These are phyloP conservation scores for Eucalyptus curtisii DNA, from an alignment of 345 rosid genomes.

Conservation along the genomic window DNA sequence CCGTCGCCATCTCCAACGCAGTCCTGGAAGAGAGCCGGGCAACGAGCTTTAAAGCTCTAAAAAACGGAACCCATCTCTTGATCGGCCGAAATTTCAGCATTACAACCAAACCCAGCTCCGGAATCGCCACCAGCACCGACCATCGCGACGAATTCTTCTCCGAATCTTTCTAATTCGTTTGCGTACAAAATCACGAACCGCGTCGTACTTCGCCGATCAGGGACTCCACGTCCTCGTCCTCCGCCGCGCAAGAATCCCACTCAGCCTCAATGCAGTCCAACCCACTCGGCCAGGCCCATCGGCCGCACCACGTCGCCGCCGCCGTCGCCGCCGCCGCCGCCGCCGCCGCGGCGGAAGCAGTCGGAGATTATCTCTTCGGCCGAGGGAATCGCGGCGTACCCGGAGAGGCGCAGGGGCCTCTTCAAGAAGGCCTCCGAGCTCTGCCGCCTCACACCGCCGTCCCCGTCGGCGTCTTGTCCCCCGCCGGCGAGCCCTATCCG, in stretches of 20 bases:
- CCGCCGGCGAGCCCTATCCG: not conserved
- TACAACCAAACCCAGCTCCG: conserved; percentile 45
- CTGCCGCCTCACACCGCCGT: not conserved
- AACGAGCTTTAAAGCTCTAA: not conserved
- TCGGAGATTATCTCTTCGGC: not conserved
- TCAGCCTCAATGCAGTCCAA: not conserved
- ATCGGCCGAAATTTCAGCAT: not conserved
- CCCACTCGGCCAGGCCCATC: not conserved
- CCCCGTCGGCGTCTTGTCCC: not conserved
- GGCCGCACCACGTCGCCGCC: too few species aligned
- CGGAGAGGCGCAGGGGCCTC: not conserved
- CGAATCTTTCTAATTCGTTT: not conserved
- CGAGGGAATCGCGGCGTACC: not conserved
- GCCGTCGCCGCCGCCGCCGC: not conserved
- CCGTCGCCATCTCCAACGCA: not conserved
- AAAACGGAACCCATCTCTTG: conserved; percentile 26
- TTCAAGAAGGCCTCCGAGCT: not conserved
- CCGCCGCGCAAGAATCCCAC: not conserved
- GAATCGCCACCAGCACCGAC: not conserved
- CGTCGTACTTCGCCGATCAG: not conserved
- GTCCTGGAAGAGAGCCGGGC: not conserved
- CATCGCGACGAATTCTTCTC: not conserved
- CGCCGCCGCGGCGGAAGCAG: not conserved
- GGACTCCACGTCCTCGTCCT: not conserved
- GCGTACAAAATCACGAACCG: not conserved